Conservation (phyloP, 768 basidiomycete genomes). For the Mycena polygramma region DNA sequence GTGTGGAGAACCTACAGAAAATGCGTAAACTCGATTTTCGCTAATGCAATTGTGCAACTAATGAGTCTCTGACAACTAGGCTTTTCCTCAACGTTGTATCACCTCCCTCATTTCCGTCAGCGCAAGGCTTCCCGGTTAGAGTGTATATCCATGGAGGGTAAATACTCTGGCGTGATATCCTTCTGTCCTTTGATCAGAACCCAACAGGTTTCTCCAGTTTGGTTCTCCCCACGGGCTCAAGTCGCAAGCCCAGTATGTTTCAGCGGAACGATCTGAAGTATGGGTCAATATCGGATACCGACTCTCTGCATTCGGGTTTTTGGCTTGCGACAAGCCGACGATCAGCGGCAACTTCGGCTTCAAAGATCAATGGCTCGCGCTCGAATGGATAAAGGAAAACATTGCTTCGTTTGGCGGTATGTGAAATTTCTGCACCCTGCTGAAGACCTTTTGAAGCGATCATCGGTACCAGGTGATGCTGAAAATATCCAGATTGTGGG, state of each 20-base stretch:
- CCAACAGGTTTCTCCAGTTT: constrained; percentile 77
- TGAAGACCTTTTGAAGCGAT: not conserved
- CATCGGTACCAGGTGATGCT: constrained; percentile 63
- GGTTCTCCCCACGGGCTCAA: constrained; percentile 77
- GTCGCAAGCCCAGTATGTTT: constrained; percentile 75
- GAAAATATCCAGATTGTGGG: constrained; percentile 73
- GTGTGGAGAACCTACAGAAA: constrained; percentile 75
- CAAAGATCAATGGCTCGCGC: constrained; percentile 85
- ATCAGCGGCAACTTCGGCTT: constrained; percentile 85
- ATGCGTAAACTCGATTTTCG: constrained; percentile 63
- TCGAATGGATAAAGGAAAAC: constrained; percentile 80
- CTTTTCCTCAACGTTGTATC: constrained; percentile 75
- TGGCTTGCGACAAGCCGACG: constrained; percentile 73
- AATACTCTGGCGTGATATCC: constrained; percentile 21
- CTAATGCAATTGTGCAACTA: not conserved
- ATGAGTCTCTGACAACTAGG: constrained; percentile 47
- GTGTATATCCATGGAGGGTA: constrained; percentile 87
- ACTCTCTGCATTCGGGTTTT: constrained; percentile 81
- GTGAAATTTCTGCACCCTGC: constrained; percentile 7
- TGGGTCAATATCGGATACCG: constrained; percentile 86
- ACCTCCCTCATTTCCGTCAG: constrained; percentile 65
- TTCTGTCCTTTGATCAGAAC: not conserved
- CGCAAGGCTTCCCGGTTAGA: constrained; percentile 69
- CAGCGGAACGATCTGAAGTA: constrained; percentile 74
- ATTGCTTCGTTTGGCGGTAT: constrained; percentile 78